Conservation (phyloP, 495 filamentous ascomycete species). For the Clohesyomyces aquaticus region DNA sequence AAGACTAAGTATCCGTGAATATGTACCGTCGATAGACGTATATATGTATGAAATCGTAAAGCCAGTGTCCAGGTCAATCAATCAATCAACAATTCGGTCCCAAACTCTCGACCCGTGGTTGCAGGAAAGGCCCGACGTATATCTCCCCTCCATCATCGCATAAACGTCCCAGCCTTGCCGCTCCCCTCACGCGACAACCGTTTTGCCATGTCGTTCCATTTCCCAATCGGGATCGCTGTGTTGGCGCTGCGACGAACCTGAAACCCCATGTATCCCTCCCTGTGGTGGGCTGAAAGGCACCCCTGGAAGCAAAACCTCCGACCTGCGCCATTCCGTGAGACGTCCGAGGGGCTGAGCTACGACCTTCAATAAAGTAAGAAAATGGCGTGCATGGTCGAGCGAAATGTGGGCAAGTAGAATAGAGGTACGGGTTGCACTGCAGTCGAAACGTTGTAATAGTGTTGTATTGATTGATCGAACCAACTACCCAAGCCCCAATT, state of each 20-base stretch:
- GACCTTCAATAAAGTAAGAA: too few relatives aligned
- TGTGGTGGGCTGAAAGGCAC: not conserved
- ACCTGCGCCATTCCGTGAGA: not conserved
- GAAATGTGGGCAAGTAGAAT: too few relatives aligned
- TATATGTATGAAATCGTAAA: not conserved
- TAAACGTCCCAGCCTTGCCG: constrained; percentile 8
- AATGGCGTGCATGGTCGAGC: too few relatives aligned
- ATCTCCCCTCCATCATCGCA: constrained; percentile 8
- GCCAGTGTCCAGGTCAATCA: not conserved
- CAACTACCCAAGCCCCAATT: too few relatives aligned
- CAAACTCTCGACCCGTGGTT: constrained; percentile 3
- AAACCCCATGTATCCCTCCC: constrained; percentile 11
- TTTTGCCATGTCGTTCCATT: constrained; percentile 2
- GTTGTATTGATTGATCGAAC: too few relatives aligned
- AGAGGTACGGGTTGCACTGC: too few relatives aligned
- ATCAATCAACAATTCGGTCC: not conserved
- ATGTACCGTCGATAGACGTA: not conserved
- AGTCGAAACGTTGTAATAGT: too few relatives aligned
- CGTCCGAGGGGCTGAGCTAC: not conserved
- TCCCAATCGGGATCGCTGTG: constrained; percentile 6
- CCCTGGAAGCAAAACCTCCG: not conserved
- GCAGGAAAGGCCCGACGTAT: not conserved
- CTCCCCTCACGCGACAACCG: constrained; percentile 12
- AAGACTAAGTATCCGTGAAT: too few relatives aligned
- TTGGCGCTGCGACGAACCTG: constrained; percentile 17